Percentiles rank a stretch among this genome's conserved stretches.
These are phyloP conservation scores for Aspergillus texensis DNA, from an alignment of 2,329 filamentous ascomycete genomes.

Conservation along the genomic window DNA sequence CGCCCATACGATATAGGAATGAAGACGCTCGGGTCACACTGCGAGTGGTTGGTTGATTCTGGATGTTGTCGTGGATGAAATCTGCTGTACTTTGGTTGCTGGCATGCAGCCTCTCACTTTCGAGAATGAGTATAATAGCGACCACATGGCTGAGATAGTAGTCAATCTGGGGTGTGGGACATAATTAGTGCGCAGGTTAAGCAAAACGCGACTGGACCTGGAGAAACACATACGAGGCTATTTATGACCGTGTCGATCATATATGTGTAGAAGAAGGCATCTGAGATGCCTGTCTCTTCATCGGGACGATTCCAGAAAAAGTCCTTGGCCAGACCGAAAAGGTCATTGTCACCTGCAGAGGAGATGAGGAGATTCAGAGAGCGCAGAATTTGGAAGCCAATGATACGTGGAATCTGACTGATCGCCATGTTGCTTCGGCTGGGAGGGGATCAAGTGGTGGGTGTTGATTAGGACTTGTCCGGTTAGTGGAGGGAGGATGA, in stretches of 20 bases:
- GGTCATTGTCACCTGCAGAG: not conserved
- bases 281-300: not conserved
- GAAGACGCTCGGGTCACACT: not conserved
- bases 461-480: not conserved
- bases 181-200: not conserved
- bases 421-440: not conserved
- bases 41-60: not conserved
- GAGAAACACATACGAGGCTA: not conserved
- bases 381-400: not conserved
- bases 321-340: not conserved
- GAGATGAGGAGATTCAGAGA: not conserved
- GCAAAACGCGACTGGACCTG: not conserved
- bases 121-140: not conserved
- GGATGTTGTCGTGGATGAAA: not conserved
- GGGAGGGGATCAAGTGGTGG: not conserved
- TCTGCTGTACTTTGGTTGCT: not conserved
- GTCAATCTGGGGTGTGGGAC: not conserved
- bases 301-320: not conserved
- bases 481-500: not conserved
- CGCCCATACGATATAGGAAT: not conserved
- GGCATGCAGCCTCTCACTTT: not conserved
- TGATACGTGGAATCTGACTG: not conserved
- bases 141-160: slow-evolving; percentile 2
- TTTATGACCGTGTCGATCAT: not conserved
- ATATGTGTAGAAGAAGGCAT: not conserved